These are phyloP conservation scores for Tylopilus felleus DNA, from an alignment of 768 basidiomycete genomes.

Conservation along the genomic window DNA sequence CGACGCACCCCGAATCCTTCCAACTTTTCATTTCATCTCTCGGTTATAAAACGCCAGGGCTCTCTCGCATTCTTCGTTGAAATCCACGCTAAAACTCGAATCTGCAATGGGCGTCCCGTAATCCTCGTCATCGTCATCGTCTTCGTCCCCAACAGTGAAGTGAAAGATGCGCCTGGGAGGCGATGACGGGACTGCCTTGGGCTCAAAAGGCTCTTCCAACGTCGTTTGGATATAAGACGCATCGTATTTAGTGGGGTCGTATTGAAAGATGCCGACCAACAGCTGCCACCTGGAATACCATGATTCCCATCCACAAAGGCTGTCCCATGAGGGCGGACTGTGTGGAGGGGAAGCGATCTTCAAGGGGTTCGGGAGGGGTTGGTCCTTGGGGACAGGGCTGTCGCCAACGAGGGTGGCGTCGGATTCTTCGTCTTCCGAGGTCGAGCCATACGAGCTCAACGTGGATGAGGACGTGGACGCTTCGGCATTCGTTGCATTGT, in stretches of 20 bases:
- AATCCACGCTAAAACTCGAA: conserved; percentile 14
- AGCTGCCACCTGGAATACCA: conserved; percentile 58
- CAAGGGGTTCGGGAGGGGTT: background rate
- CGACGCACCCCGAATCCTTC: background rate
- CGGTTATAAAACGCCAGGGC: conserved; percentile 26
- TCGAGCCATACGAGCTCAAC: conserved; percentile 15
- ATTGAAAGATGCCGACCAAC: conserved; percentile 41
- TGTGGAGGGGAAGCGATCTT: conserved; percentile 10
- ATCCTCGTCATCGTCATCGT: conserved; percentile 28
- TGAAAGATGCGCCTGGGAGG: conserved; percentile 14
- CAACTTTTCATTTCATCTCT: background rate
- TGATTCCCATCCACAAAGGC: conserved; percentile 37
- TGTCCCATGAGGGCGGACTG: conserved; percentile 9
- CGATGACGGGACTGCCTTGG: background rate
- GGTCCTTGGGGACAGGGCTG: conserved; percentile 7
- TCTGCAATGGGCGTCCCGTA: conserved; percentile 23
- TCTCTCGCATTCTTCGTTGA: conserved; percentile 27
- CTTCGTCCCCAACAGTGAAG: conserved; percentile 22
- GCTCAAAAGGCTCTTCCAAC: background rate
- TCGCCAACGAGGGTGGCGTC: conserved; percentile 56
- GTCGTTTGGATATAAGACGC: background rate
- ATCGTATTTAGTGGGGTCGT: conserved; percentile 21
- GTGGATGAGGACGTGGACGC: conserved; percentile 20
- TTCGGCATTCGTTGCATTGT: conserved; percentile 4
- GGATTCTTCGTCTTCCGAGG: conserved; percentile 39